Evolutionary conservation across 2,329 filamentous ascomycete genomes (phyloP).

Genomic region (Lachnellula cervina): DNA sequence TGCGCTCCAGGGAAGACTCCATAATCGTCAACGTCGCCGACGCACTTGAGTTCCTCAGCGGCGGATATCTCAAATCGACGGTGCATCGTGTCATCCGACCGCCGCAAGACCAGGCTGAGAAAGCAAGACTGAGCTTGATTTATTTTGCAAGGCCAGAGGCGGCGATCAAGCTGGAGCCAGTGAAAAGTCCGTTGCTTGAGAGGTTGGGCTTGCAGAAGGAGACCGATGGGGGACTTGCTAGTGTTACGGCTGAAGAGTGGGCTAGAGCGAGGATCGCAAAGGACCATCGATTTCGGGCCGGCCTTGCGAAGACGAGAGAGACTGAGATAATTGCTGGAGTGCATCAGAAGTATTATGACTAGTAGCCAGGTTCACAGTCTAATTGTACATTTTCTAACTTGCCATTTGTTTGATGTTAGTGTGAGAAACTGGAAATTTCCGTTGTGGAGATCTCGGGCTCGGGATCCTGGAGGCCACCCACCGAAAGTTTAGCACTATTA

Average conservation of each 20-base stretch:
- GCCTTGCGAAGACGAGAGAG: slow-evolving; percentile 11
- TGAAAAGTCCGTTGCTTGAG: slow-evolving; percentile 27
- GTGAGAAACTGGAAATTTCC: too few species aligned
- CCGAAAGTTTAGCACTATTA: too few species aligned
- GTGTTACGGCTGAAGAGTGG: slow-evolving; percentile 40
- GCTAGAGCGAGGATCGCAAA: slow-evolving; percentile 32
- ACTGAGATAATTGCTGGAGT: slow-evolving; percentile 19
- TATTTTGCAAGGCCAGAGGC: slow-evolving; percentile 36
- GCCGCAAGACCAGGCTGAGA: slow-evolving; percentile 31
- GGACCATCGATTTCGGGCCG: slow-evolving; percentile 15
- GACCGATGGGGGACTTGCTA: slow-evolving; percentile 30
- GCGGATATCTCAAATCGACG: slow-evolving; percentile 40
- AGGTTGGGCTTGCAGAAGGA: slow-evolving; percentile 22
- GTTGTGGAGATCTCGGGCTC: too few species aligned
- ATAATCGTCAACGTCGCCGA: slow-evolving; percentile 47
- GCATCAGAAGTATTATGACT: slow-evolving; percentile 28
- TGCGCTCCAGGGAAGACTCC: slow-evolving; percentile 41
- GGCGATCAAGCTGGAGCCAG: slow-evolving; percentile 18
- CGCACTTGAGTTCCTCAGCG: slow-evolving; percentile 42
- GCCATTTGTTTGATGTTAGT: too few species aligned
- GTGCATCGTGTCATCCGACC: slow-evolving; percentile 35
- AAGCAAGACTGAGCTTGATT: slow-evolving; percentile 39
- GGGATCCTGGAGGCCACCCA: too few species aligned
- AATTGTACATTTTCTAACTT: too few species aligned
- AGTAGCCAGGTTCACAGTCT: not conserved